phyloP scores from a whole-genome alignment of 495 filamentous ascomycete genomes.

The Aspergillus homomorphus region DNA sequence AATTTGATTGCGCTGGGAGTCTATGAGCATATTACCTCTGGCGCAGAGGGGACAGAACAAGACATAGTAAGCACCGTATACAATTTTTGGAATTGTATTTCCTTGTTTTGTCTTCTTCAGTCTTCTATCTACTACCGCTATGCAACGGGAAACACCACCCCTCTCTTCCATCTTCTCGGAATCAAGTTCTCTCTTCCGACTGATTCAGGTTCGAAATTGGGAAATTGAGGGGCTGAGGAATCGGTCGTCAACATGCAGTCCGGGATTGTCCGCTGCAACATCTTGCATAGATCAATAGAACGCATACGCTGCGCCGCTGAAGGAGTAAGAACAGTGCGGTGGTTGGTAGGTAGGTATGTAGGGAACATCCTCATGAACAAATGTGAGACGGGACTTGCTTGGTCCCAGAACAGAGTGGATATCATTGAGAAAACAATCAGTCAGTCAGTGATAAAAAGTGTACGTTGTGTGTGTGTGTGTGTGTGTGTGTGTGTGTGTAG shows the following conservation, averaged over 20 bases:
- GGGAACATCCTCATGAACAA: background rate
- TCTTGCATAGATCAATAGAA: background rate
- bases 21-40: background rate
- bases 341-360: background rate
- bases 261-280: background rate
- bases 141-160: background rate
- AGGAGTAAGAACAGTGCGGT: background rate
- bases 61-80: background rate
- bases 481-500: background rate
- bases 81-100: too few relatives aligned
- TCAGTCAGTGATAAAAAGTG: conserved; percentile 13
- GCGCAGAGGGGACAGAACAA: background rate
- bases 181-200: background rate
- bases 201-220: background rate
- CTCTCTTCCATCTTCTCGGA: background rate
- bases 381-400: conserved; percentile 2
- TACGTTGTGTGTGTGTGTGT: too few relatives aligned
- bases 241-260: too few relatives aligned
- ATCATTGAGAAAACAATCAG: conserved; percentile 22
- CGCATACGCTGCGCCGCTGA: background rate
- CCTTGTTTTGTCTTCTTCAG: background rate
- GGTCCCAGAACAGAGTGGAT: conserved; percentile 27
- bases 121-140: background rate
- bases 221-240: too few relatives aligned
- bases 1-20: too few relatives aligned